phyloP scores from a whole-genome alignment of 306 rosid species.

The Vigna radiata region DNA sequence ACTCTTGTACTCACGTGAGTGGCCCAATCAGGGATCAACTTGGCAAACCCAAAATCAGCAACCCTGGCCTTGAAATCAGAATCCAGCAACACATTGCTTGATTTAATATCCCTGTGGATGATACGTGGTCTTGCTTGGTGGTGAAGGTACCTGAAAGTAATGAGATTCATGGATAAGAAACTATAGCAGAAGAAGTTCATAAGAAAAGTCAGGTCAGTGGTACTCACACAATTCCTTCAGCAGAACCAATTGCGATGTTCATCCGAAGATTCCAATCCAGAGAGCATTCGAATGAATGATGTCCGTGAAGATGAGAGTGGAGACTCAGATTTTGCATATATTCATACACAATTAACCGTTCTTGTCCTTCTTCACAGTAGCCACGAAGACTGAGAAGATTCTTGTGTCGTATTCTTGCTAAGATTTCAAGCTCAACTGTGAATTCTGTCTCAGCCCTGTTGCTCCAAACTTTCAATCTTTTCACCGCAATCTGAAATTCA shows the following conservation, averaged over 20 bases:
- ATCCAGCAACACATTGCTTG: slow-evolving; percentile 78
- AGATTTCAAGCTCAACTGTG: slow-evolving; percentile 87
- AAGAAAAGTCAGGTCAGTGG: slow-evolving; percentile 10
- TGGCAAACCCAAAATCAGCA: slow-evolving; percentile 88
- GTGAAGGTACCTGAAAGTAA: slow-evolving; percentile 78
- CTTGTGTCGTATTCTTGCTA: slow-evolving; percentile 94
- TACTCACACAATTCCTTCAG: slow-evolving; percentile 92
- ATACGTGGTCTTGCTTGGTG: slow-evolving; percentile 78
- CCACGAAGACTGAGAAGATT: slow-evolving; percentile 94
- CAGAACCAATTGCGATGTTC: slow-evolving; percentile 85
- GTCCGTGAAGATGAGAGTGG: slow-evolving; percentile 92
- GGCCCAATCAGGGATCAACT: slow-evolving; percentile 83
- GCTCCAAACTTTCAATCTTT: slow-evolving; percentile 96
- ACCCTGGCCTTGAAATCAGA: slow-evolving; percentile 73
- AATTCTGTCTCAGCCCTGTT: slow-evolving; percentile 80
- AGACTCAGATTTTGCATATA: slow-evolving; percentile 94
- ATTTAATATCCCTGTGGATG: slow-evolving; percentile 78
- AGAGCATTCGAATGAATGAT: slow-evolving; percentile 81
- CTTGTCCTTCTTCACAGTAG: slow-evolving; percentile 98
- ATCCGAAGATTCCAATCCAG: slow-evolving; percentile 89
- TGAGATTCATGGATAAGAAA: slow-evolving; percentile 16
- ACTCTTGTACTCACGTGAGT: slow-evolving; percentile 83
- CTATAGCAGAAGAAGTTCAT: background rate
- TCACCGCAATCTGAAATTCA: slow-evolving; percentile 82
- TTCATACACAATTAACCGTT: slow-evolving; percentile 88